Percentiles rank a stretch among this genome's conserved stretches.
These are phyloP conservation scores for Schizopora paradoxa DNA, from an alignment of 1,284 basidiomycete genomes.

Conservation along the genomic window DNA sequence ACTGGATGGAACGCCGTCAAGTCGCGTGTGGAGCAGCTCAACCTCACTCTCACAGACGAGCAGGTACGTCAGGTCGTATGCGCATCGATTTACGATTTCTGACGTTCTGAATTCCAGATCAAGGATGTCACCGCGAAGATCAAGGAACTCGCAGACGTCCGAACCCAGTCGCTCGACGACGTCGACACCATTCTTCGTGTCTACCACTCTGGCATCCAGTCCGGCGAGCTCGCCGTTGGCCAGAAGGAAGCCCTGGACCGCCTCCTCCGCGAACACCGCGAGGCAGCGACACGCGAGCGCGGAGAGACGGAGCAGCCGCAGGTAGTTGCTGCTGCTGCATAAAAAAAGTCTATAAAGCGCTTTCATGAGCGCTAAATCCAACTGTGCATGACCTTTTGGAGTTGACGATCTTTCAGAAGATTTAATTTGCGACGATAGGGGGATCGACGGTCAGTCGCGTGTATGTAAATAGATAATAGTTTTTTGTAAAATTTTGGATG, in stretches of 20 bases:
- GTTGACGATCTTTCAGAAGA: no score
- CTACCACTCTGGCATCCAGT: constrained; percentile 87
- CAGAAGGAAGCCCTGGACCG: constrained; percentile 85
- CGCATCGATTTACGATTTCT: no score
- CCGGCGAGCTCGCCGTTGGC: constrained; percentile 81
- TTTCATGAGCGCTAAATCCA: no score
- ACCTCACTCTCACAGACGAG: constrained; percentile 79
- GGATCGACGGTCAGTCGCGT: no score
- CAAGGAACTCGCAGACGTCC: constrained; percentile 98
- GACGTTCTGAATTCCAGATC: constrained; percentile 46
- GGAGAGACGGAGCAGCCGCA: no score
- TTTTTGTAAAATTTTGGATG: no score
- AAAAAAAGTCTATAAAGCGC: no score
- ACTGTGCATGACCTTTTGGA: no score
- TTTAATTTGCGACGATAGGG: no score
- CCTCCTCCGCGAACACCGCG: constrained; percentile 70
- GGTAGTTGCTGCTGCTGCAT: no score
- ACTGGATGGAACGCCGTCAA: constrained; percentile 99
- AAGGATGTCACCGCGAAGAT: constrained; percentile 99
- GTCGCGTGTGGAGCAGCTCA: constrained; percentile 96
- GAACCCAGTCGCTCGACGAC: constrained; percentile 98
- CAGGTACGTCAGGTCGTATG: constrained; percentile 55
- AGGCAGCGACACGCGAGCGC: constrained; percentile 24
- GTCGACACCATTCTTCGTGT: constrained; percentile 96
- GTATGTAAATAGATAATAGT: no score